Evolutionary conservation across 306 rosid genomes (phyloP).

Genomic region (Cyclanthera cordifolia): DNA sequence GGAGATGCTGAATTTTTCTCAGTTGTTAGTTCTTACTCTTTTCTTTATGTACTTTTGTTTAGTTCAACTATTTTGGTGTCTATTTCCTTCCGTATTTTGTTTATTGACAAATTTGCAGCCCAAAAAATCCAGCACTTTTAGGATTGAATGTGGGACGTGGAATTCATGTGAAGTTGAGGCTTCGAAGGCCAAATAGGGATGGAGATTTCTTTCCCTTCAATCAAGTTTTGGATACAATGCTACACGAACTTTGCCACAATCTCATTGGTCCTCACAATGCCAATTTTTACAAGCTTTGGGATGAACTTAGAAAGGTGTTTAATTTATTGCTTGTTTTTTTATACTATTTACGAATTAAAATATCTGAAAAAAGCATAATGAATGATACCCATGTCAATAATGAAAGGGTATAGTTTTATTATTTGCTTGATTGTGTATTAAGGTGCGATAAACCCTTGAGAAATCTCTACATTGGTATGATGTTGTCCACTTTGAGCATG

Average conservation of each 20-base stretch:
- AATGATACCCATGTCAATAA: neutral
- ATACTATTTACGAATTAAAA: neutral
- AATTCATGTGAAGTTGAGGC: constrained; percentile 16
- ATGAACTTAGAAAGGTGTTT: constrained; percentile 73
- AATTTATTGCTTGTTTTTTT: constrained; percentile 1
- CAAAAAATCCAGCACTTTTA: constrained; percentile 43
- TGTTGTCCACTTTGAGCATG: too few species aligned
- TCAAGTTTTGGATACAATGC: constrained; percentile 85
- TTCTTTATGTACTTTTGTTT: too few species aligned
- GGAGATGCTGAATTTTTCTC: too few species aligned
- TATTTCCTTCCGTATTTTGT: constrained; percentile 1
- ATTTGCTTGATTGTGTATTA: neutral
- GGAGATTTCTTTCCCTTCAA: constrained; percentile 51
- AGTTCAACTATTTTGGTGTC: neutral
- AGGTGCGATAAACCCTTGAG: too few species aligned
- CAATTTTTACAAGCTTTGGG: constrained; percentile 89
- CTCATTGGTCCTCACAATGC: constrained; percentile 69
- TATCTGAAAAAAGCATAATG: neutral
- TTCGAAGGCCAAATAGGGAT: constrained; percentile 64
- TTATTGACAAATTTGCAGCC: constrained; percentile 41
- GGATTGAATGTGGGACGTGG: too few species aligned
- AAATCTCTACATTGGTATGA: too few species aligned
- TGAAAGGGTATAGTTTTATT: neutral
- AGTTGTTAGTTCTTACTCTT: too few species aligned
- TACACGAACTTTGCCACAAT: constrained; percentile 94